These are phyloP conservation scores for Phytophthora capsici DNA, from an alignment of 352 stramenopile species.

Conservation along the genomic window DNA sequence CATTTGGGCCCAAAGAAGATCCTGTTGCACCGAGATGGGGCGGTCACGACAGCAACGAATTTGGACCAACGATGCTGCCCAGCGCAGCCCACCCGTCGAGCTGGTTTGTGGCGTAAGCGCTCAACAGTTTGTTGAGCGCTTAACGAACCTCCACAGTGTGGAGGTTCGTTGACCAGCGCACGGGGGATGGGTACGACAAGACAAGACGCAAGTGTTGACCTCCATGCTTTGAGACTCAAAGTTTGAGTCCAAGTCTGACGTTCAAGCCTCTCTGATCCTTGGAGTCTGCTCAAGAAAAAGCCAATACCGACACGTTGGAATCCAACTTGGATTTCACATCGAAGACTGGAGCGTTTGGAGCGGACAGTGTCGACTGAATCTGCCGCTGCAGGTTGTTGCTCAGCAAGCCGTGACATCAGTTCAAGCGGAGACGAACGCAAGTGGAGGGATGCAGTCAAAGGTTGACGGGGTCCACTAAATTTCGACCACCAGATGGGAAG, in stretches of 20 bases:
- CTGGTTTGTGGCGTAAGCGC: slow-evolving; percentile 1
- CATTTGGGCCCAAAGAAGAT: slow-evolving; percentile 23
- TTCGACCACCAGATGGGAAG: slow-evolving; percentile 28
- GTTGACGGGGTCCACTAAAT: slow-evolving; percentile 11
- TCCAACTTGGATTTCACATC: not conserved
- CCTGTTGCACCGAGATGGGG: slow-evolving; percentile 12
- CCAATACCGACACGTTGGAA: not conserved
- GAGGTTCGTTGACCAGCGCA: slow-evolving; percentile 5
- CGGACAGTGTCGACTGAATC: not conserved
- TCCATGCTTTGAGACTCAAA: too few species aligned
- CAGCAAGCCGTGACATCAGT: slow-evolving; percentile 23
- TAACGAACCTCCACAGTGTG: too few species aligned
- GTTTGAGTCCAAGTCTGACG: slow-evolving; percentile 2
- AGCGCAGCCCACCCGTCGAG: slow-evolving; percentile 2
- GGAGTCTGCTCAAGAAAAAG: not conserved
- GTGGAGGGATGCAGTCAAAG: slow-evolving; percentile 18
- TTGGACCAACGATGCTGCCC: slow-evolving; percentile 2
- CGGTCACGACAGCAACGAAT: not conserved
- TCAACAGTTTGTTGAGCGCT: slow-evolving; percentile 21
- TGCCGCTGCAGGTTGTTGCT: slow-evolving; percentile 25
- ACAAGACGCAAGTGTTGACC: slow-evolving; percentile 1
- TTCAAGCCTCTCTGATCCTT: not conserved
- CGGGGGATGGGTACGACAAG: slow-evolving; percentile 17
- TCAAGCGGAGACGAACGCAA: slow-evolving; percentile 19
- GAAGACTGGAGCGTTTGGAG: slow-evolving; percentile 1